Evolutionary conservation across 1,139 yeast species (phyloP).

Genomic region (Pichia cactophila): DNA sequence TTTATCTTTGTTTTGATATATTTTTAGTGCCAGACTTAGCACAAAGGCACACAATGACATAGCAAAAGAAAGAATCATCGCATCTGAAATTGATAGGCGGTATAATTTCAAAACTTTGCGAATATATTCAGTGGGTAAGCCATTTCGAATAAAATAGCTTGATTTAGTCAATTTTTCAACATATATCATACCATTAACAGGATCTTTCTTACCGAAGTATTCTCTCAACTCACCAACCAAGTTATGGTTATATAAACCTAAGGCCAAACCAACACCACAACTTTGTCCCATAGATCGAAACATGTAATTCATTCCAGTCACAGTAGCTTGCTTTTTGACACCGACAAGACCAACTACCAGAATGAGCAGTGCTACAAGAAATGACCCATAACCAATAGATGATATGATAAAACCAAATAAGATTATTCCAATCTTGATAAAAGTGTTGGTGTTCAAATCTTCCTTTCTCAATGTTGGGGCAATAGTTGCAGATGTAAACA

Average conservation of each 20-base stretch:
- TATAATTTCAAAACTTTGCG: constrained; percentile 24
- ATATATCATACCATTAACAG: constrained; percentile 25
- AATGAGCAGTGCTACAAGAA: constrained; percentile 35
- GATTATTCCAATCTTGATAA: constrained; percentile 26
- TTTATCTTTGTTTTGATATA: constrained; percentile 13
- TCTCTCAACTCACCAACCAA: constrained; percentile 26
- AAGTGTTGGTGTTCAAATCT: constrained; percentile 10
- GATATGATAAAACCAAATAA: constrained; percentile 33
- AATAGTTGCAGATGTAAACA: constrained; percentile 15
- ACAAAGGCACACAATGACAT: constrained; percentile 16
- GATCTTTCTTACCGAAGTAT: constrained; percentile 22
- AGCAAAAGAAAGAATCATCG: constrained; percentile 19
- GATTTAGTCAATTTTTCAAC: constrained; percentile 28
- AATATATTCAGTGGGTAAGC: constrained; percentile 25
- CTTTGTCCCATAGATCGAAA: constrained; percentile 43
- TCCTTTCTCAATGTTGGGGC: constrained; percentile 18
- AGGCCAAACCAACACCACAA: constrained; percentile 38
- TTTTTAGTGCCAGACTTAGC: constrained; percentile 20
- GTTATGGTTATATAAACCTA: constrained; percentile 32
- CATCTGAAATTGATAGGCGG: constrained; percentile 21
- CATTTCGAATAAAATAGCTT: constrained; percentile 30
- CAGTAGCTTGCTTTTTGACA: constrained; percentile 31
- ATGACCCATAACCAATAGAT: constrained; percentile 38
- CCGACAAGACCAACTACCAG: constrained; percentile 39
- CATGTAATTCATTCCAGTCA: constrained; percentile 37